phyloP scores from a whole-genome alignment of 495 filamentous ascomycete genomes.

The Penicillium pulvis region DNA sequence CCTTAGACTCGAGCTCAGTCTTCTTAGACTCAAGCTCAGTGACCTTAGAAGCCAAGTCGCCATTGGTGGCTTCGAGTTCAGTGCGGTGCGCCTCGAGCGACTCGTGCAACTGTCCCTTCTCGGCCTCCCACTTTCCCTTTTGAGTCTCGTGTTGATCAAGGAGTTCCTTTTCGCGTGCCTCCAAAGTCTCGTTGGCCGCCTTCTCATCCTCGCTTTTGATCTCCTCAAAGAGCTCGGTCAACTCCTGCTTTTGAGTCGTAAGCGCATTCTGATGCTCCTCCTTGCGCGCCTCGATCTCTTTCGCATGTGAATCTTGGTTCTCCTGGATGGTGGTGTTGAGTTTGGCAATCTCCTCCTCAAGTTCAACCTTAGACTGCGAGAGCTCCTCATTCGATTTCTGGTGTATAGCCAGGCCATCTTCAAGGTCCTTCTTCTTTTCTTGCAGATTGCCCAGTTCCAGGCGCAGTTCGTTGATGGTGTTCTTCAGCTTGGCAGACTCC shows the following conservation, averaged over 20 bases:
- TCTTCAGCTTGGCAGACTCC: constrained; percentile 48
- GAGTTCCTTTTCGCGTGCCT: constrained; percentile 43
- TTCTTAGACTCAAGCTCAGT: constrained; percentile 31
- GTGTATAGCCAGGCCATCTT: constrained; percentile 41
- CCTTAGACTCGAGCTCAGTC: constrained; percentile 25
- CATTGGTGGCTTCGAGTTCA: constrained; percentile 36
- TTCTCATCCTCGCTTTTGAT: constrained; percentile 53
- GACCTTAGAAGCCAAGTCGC: constrained; percentile 40
- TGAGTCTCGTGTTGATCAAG: constrained; percentile 39
- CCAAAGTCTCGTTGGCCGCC: constrained; percentile 38
- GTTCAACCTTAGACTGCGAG: constrained; percentile 34
- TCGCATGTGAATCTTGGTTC: constrained; percentile 36
- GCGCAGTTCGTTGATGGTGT: constrained; percentile 52
- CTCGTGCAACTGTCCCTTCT: constrained; percentile 46
- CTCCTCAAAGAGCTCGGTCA: constrained; percentile 51
- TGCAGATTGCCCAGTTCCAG: constrained; percentile 60
- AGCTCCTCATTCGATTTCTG: constrained; percentile 48
- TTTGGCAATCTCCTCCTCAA: constrained; percentile 54
- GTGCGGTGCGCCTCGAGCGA: constrained; percentile 39
- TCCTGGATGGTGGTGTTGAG: constrained; percentile 52
- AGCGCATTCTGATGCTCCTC: constrained; percentile 45
- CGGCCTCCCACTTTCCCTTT: constrained; percentile 46
- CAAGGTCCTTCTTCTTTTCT: constrained; percentile 54
- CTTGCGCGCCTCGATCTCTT: constrained; percentile 39
- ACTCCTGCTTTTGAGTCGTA: constrained; percentile 42